Evolutionary conservation across 495 filamentous ascomycete genomes (phyloP), one percentile per base, ranked within the genome.

Genomic region (Choiromyces venosus): DNA sequence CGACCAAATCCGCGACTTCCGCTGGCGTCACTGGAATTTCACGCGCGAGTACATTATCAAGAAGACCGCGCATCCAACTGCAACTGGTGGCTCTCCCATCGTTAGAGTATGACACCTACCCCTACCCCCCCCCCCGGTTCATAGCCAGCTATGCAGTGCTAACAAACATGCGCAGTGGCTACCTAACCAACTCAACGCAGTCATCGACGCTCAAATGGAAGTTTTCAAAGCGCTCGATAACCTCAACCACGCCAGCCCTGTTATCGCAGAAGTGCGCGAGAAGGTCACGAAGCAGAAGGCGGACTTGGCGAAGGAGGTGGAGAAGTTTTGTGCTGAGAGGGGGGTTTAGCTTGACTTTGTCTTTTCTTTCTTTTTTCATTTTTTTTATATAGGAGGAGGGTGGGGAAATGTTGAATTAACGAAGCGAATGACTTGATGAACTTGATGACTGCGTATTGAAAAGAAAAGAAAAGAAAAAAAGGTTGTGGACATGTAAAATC

Each of bases 21-120:
- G 93, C 73, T 97, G 93, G 93, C 86, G 93, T 4, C 93, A 96
- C 79, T 97, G 93, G 93, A 89, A 93, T 74, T 96, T 97, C 78
- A 93, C 93, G n/a, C 85, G 92, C 33, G 93, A 97, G 85, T 97
- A 97, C 76, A 96, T 97, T 73, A 87, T 97, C 70, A 92, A 92
- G 79, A 87, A 89, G 72, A 95, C 91, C 0, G 85, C 84, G 0
- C 92, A 97, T 78, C 93, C 93, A 0, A 94, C 91, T 37, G 93
- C 93, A 6, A 97, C 93, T 0, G 93, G 93, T 1, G 93, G 93
- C 1, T 94, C 91, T 79, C 93, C 93, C 1, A 96, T 97, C 72
- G 91, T 97, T 18, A 94, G 91, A 29, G 88, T 88, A 82, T 79
- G 87, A 84, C 16, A 21, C 4, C 9, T 64, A 9, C 21, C 42